Evolutionary conservation across 805 yeast genomes (phyloP).

Genomic region (Wickerhamomyces queroliae): DNA sequence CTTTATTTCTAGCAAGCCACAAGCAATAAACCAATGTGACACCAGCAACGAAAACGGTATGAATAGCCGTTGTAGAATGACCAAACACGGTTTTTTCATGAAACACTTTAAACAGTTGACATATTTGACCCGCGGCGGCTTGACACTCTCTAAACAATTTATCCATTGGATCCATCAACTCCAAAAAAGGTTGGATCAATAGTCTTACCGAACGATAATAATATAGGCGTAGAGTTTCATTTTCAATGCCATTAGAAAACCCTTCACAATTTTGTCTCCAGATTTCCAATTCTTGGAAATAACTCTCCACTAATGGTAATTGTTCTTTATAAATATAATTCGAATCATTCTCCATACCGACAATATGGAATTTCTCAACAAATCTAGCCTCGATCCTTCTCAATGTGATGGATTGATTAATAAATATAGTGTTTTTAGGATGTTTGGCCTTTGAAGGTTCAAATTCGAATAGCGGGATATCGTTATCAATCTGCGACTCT

Average conservation of each 20-base stretch:
- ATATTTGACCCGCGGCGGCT: slow-evolving; percentile 66
- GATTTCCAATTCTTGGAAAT: slow-evolving; percentile 46
- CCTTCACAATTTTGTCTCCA: slow-evolving; percentile 53
- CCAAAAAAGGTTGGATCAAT: slow-evolving; percentile 59
- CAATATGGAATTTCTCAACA: slow-evolving; percentile 44
- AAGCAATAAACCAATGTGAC: slow-evolving; percentile 60
- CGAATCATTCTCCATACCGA: slow-evolving; percentile 19
- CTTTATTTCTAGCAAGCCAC: slow-evolving; percentile 59
- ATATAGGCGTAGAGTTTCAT: slow-evolving; percentile 52
- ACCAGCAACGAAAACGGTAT: slow-evolving; percentile 64
- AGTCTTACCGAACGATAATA: slow-evolving; percentile 56
- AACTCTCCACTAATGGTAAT: slow-evolving; percentile 44
- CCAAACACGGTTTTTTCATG: slow-evolving; percentile 59
- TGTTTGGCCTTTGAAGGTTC: slow-evolving; percentile 30
- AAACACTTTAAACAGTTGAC: slow-evolving; percentile 56
- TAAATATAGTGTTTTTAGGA: slow-evolving; percentile 28
- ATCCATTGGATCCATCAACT: slow-evolving; percentile 54
- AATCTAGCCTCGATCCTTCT: slow-evolving; percentile 56
- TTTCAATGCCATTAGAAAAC: slow-evolving; percentile 44
- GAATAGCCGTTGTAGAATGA: slow-evolving; percentile 61
- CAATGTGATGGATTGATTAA: slow-evolving; percentile 50
- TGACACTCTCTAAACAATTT: slow-evolving; percentile 59
- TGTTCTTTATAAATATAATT: slow-evolving; percentile 26
- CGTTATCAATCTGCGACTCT: slow-evolving; percentile 42
- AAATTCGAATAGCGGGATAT: slow-evolving; percentile 44